Evolutionary conservation across 495 filamentous ascomycete genomes (phyloP).

Genomic region (Xylaria palmicola): DNA sequence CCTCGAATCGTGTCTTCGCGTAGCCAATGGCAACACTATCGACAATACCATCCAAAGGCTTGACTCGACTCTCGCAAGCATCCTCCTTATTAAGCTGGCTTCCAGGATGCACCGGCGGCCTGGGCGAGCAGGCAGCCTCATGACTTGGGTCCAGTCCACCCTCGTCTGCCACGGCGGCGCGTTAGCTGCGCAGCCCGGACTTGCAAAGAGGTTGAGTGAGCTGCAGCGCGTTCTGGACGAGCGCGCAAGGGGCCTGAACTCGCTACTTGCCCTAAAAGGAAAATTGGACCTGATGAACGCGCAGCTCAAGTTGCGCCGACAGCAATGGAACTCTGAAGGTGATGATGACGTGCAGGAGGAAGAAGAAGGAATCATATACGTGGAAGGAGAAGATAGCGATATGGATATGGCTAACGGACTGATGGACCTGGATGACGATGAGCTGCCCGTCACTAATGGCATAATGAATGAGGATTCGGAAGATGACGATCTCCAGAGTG

Average conservation of each 20-base stretch:
- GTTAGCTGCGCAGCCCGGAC: slow-evolving; percentile 74
- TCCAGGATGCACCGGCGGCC: slow-evolving; percentile 84
- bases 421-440: slow-evolving; percentile 33
- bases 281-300: slow-evolving; percentile 88
- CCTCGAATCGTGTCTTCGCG: slow-evolving; percentile 88
- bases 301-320: slow-evolving; percentile 75
- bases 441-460: slow-evolving; percentile 36
- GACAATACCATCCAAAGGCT: slow-evolving; percentile 86
- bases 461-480: slow-evolving; percentile 40
- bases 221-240: slow-evolving; percentile 83
- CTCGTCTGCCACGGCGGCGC: slow-evolving; percentile 93
- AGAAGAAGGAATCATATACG: slow-evolving; percentile 79
- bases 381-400: slow-evolving; percentile 70
- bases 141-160: slow-evolving; percentile 95
- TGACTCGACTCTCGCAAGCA: slow-evolving; percentile 75
- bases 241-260: slow-evolving; percentile 76
- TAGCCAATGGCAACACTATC: slow-evolving; percentile 69
- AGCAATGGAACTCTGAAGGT: slow-evolving; percentile 45
- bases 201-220: slow-evolving; percentile 71
- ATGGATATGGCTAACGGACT: slow-evolving; percentile 44
- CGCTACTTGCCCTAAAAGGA: slow-evolving; percentile 83
- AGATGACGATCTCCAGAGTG: slow-evolving; percentile 42
- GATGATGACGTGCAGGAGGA: slow-evolving; percentile 60
- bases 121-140: slow-evolving; percentile 85
- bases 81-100: slow-evolving; percentile 77